A percentile compares a stretch with the other conserved stretches of the same genome.
phyloP scores from a whole-genome alignment of 176 grass and related monocot species.

The Dactylis glomerata region DNA sequence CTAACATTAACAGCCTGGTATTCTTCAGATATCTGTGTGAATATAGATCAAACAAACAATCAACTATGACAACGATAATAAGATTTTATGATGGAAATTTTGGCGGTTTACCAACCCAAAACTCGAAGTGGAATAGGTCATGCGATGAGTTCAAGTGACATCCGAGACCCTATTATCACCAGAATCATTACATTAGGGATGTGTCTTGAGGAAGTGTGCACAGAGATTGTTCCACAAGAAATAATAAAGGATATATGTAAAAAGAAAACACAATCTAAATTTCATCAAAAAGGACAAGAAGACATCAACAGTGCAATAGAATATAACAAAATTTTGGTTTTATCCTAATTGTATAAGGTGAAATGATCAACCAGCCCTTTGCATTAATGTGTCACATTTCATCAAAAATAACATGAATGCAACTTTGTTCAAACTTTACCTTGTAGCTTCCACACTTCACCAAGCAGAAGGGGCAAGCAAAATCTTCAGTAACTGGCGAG shows the following conservation, averaged over 20 bases:
- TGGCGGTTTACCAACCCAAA: constrained; percentile 87
- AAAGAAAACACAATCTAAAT: not conserved
- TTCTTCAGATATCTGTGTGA: constrained; percentile 77
- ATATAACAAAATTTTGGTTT: not conserved
- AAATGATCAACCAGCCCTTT: constrained; percentile 5
- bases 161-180: constrained; percentile 67
- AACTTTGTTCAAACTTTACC: constrained; percentile 53
- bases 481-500: constrained; percentile 95
- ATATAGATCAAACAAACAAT: constrained; percentile 22
- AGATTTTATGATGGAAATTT: constrained; percentile 28
- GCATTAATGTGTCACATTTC: not conserved
- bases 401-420: not conserved
- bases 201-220: not conserved
- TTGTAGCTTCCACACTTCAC: constrained; percentile 89
- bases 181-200: constrained; percentile 31
- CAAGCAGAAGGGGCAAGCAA: constrained; percentile 94
- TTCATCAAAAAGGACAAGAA: not conserved
- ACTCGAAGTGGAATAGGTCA: constrained; percentile 96
- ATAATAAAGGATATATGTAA: not conserved
- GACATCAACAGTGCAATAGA: not conserved
- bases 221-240: not conserved
- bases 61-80: constrained; percentile 18
- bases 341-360: constrained; percentile 7
- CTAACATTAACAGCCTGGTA: constrained; percentile 90
- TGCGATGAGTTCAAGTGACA: constrained; percentile 85